phyloP scores from a whole-genome alignment of 2,329 filamentous ascomycete species.

The Fusarium verticillioides region DNA sequence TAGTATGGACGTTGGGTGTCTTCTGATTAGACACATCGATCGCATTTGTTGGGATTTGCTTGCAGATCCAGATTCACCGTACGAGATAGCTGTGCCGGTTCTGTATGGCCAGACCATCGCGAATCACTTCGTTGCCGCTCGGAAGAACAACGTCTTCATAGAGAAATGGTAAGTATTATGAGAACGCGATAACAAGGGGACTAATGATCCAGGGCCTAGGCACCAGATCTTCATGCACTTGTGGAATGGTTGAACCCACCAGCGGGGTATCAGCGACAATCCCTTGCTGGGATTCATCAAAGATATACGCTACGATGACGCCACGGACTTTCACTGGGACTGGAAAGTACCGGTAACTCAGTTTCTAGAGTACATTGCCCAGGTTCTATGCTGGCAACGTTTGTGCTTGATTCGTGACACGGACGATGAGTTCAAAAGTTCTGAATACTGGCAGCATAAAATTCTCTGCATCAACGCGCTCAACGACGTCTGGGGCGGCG shows the following conservation, averaged over 20 bases:
- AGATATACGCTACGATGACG: not conserved
- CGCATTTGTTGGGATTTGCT: not conserved
- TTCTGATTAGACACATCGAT: not conserved
- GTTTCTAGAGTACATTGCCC: not conserved
- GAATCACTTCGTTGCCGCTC: not conserved
- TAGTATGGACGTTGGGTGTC: not conserved
- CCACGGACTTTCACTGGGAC: not conserved
- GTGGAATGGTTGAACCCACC: not conserved
- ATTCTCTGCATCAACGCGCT: not conserved
- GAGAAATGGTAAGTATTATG: not conserved
- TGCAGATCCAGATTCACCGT: not conserved
- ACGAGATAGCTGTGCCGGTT: not conserved
- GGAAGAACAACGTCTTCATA: not conserved
- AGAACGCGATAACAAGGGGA: rapidly evolving
- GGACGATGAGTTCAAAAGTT: not conserved
- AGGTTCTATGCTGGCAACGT: not conserved
- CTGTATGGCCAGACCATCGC: not conserved
- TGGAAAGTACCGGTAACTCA: not conserved
- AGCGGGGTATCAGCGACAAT: not conserved
- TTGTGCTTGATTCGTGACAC: not conserved
- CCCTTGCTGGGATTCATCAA: not conserved
- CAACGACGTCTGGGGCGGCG: not conserved
- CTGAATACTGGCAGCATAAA: not conserved
- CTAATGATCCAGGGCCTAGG: not conserved
- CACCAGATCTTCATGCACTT: not conserved